These are phyloP conservation scores for Allantophomopsis lycopodina DNA, from an alignment of 2,329 filamentous ascomycete species.

Conservation along the genomic window DNA sequence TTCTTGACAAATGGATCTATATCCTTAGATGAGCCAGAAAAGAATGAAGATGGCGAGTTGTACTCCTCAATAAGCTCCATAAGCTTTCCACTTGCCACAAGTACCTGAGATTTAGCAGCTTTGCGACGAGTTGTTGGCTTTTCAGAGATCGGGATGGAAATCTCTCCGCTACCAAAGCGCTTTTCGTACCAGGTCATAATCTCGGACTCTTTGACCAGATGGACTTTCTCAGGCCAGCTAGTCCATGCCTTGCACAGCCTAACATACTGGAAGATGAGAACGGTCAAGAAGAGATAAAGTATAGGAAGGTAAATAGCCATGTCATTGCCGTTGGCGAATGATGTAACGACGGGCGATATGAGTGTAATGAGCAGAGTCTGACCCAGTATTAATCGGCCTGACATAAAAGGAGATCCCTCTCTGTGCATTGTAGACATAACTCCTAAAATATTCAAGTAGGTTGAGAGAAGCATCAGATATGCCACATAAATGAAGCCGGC, in stretches of 20 bases:
- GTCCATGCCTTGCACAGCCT: constrained; percentile 41
- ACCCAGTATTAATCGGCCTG: not conserved
- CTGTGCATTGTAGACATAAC: constrained; percentile 19
- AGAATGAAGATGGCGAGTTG: not conserved
- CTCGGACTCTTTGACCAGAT: constrained; percentile 32
- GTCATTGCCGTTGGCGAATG: constrained; percentile 35
- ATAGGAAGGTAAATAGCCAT: constrained; percentile 40
- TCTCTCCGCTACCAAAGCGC: constrained; percentile 6
- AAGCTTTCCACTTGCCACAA: not conserved
- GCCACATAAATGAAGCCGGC: constrained; percentile 42
- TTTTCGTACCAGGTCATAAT: constrained; percentile 32
- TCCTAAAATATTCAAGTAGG: constrained; percentile 43
- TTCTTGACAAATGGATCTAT: not conserved
- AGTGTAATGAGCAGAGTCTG: not conserved
- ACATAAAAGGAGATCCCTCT: constrained; percentile 10
- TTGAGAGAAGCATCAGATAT: constrained; percentile 41
- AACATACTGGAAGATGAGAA: constrained; percentile 37
- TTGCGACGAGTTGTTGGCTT: not conserved
- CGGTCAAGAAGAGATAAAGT: constrained; percentile 34
- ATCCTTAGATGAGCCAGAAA: not conserved
- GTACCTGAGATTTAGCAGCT: not conserved
- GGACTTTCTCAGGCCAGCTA: constrained; percentile 38
- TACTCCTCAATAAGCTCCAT: not conserved
- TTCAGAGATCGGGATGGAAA: constrained; percentile 8
- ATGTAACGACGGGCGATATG: constrained; percentile 40